Percentiles rank a stretch among this genome's conserved stretches.
Conservation (phyloP, 75 land plant species). For the Chamaecyparis obtusa region DNA sequence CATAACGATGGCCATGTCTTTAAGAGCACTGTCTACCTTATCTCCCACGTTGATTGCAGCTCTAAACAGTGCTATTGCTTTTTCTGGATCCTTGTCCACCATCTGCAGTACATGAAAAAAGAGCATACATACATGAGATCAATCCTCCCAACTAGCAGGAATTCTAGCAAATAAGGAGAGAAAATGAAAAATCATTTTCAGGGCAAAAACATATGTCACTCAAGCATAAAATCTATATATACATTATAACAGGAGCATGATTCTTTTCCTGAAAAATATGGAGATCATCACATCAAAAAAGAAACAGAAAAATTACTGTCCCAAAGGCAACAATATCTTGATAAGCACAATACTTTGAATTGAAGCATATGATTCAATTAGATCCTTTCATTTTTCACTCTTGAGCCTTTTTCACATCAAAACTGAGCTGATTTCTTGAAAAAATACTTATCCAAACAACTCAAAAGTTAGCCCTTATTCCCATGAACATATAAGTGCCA, state of each 20-base stretch:
- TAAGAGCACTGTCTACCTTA: constrained; percentile 44
- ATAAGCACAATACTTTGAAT: not conserved
- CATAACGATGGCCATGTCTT: constrained; percentile 51
- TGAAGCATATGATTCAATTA: not conserved
- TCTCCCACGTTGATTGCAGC: constrained; percentile 54
- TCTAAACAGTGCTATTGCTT: constrained; percentile 46
- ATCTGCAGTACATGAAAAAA: constrained; percentile 17
- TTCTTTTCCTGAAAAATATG: not conserved
- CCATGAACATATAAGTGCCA: not conserved
- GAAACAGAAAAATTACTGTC: not conserved
- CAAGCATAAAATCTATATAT: not conserved
- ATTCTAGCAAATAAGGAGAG: not conserved
- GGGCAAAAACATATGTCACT: not conserved
- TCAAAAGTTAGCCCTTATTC: not conserved
- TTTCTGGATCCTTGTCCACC: constrained; percentile 46
- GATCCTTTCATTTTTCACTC: not conserved
- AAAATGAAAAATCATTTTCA: too few species aligned
- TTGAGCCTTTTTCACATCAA: not conserved
- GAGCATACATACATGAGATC: not conserved
- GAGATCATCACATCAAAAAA: not conserved
- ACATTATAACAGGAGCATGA: not conserved
- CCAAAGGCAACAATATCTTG: not conserved
- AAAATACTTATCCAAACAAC: not conserved
- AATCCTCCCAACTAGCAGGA: not conserved
- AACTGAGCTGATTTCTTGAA: not conserved